Evolutionary conservation across 345 rosid genomes (phyloP).

Genomic region (Gossypioides kirkii): DNA sequence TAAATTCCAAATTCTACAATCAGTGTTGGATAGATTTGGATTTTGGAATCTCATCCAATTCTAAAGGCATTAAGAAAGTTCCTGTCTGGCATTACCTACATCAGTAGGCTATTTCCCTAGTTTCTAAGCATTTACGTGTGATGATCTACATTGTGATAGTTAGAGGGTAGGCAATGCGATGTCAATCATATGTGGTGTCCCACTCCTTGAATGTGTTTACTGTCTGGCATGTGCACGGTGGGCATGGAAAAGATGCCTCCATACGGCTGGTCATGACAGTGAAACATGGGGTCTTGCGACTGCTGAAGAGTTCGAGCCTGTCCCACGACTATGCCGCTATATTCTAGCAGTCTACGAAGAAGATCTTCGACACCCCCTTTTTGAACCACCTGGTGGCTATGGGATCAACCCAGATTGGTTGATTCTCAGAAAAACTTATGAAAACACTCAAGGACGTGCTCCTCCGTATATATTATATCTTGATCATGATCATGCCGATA

Average conservation of each 20-base stretch:
- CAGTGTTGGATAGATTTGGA: not conserved
- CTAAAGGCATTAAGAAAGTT: not conserved
- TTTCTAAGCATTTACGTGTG: not conserved
- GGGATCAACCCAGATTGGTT: slow-evolving; percentile 76
- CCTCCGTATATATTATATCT: slow-evolving; percentile 79
- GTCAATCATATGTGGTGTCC: slow-evolving; percentile 84
- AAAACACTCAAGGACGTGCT: slow-evolving; percentile 68
- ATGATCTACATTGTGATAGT: slow-evolving; percentile 10
- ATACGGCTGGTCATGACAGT: slow-evolving; percentile 89
- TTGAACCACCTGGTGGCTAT: slow-evolving; percentile 91
- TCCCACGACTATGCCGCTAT: slow-evolving; percentile 87
- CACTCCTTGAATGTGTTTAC: slow-evolving; percentile 88
- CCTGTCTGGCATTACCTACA: not conserved
- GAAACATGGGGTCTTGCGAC: slow-evolving; percentile 87
- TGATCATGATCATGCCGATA: slow-evolving; percentile 70
- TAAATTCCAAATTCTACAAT: not conserved
- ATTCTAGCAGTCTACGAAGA: slow-evolving; percentile 91
- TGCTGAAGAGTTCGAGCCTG: slow-evolving; percentile 79
- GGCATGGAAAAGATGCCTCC: slow-evolving; percentile 96
- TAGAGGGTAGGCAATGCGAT: slow-evolving; percentile 27
- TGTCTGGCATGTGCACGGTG: slow-evolving; percentile 95
- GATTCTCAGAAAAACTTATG: slow-evolving; percentile 52
- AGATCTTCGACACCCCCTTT: slow-evolving; percentile 65
- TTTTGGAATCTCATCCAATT: not conserved
- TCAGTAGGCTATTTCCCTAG: not conserved